Evolutionary conservation across 768 basidiomycete species (phyloP), one percentile per base, ranked within the genome.

Genomic region (Brasilioporus rufonigricans): DNA sequence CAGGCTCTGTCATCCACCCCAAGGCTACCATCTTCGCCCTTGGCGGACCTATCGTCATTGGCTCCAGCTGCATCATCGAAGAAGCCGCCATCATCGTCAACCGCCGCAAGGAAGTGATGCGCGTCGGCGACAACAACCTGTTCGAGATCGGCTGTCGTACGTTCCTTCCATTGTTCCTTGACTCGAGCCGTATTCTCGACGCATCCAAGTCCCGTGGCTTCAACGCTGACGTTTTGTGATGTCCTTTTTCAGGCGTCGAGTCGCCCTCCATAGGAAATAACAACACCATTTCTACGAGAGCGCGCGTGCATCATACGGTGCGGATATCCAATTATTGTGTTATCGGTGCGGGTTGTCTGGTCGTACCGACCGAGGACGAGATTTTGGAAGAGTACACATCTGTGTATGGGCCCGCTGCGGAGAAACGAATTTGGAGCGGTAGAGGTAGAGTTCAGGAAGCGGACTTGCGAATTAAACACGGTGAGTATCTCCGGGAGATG

Each of bases 101-200:
- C 71, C 80, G 91, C 83, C 89, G 56, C 50, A 93, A 89, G 64
- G 89, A 93, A 65, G 82, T 88, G 33, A 92, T 98, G 93, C 83
- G 86, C 19, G 93, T 99, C 45, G 96, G 96, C 6, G 87, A 96
- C 68, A 85, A 91, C 57, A 98, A 98, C 69, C 76, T 94, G 54
- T 96, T 99, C 64, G 93, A 97, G 73, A 92, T 97, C 50, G 91
- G 90, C 21, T 92, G 88, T 70, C 87, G 96, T 96, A 65, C 58
- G 91, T 18, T 18, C n/a, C n/a, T n/a, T n/a, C n/a, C n/a, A n/a
- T n/a, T 21, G 13, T 48, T 40, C 24, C n/a, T n/a, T 3, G 14
- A 2, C 18, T 16, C 14, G 13, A 23, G 36, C n/a, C n/a, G n/a
- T n/a, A n/a, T n/a, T n/a, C n/a, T n/a, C n/a, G n/a, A n/a, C n/a